phyloP scores from a whole-genome alignment of 257 asterid genomes.

The Penstemon barbatus region DNA sequence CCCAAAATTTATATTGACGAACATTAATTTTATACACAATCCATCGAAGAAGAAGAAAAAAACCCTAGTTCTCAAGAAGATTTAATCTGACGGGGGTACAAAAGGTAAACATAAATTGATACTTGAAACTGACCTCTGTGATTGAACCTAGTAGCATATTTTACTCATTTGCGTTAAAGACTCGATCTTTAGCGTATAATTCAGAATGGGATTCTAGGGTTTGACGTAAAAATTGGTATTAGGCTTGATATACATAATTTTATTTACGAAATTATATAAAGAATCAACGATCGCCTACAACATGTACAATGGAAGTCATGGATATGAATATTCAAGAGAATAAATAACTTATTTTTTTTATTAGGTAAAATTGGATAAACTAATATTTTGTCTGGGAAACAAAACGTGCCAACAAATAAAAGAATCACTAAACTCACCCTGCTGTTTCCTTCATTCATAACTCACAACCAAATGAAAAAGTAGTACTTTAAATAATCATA shows the following conservation, averaged over 20 bases:
- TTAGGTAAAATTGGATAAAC: conserved; percentile 28
- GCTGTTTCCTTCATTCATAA: background rate
- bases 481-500: background rate
- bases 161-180: background rate
- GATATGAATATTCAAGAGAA: conserved; percentile 48
- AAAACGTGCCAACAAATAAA: conserved; percentile 54
- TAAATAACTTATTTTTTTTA: conserved; percentile 15
- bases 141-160: conserved; percentile 28
- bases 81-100: conserved; percentile 27
- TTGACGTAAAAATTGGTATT: no score
- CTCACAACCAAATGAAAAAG: conserved; percentile 22
- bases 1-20: background rate
- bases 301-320: conserved; percentile 35
- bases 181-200: background rate
- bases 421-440: conserved; percentile 45
- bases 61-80: conserved; percentile 32
- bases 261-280: conserved; percentile 11
- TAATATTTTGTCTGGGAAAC: conserved; percentile 34
- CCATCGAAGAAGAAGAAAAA: background rate
- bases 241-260: no score
- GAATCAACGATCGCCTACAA: conserved; percentile 42
- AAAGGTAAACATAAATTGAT: conserved; percentile 30
- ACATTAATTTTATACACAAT: background rate
- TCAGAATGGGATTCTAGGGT: no score
- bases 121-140: conserved; percentile 42